Evolutionary conservation across 441 rosid species (phyloP).

Genomic region (Bruguiera hainesii): DNA sequence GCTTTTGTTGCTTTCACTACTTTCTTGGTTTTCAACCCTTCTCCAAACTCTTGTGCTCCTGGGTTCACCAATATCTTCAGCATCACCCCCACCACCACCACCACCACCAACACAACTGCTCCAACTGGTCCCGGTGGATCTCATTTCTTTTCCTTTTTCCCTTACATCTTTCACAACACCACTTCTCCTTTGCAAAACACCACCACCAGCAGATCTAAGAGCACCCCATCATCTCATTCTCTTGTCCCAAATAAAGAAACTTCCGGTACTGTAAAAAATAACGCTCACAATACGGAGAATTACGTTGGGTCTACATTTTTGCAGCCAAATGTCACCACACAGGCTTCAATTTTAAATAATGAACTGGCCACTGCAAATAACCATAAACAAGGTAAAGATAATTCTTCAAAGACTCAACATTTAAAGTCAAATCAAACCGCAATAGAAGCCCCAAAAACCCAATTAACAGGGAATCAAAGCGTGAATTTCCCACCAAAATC

Average conservation of each 20-base stretch:
- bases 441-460: not conserved
- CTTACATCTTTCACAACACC: constrained; percentile 32
- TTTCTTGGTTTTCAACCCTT: constrained; percentile 62
- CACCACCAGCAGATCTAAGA: constrained; percentile 30
- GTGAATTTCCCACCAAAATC: constrained; percentile 22
- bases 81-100: not conserved
- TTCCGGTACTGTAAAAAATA: constrained; percentile 20
- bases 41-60: constrained; percentile 56
- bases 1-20: constrained; percentile 61
- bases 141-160: constrained; percentile 49
- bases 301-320: constrained; percentile 12
- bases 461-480: not conserved
- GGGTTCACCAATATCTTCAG: constrained; percentile 62
- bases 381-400: constrained; percentile 19
- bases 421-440: constrained; percentile 29
- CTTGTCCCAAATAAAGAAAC: not conserved
- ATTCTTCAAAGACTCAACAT: constrained; percentile 17
- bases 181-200: constrained; percentile 12
- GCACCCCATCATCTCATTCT: constrained; percentile 13
- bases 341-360: constrained; percentile 15
- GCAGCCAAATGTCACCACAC: constrained; percentile 21
- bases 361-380: constrained; percentile 20
- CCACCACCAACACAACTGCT: constrained; percentile 3
- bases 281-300: constrained; percentile 15
- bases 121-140: constrained; percentile 47